Evolutionary conservation across 805 yeast species (phyloP).

Genomic region (Saccharomyces kudriavzevii): DNA sequence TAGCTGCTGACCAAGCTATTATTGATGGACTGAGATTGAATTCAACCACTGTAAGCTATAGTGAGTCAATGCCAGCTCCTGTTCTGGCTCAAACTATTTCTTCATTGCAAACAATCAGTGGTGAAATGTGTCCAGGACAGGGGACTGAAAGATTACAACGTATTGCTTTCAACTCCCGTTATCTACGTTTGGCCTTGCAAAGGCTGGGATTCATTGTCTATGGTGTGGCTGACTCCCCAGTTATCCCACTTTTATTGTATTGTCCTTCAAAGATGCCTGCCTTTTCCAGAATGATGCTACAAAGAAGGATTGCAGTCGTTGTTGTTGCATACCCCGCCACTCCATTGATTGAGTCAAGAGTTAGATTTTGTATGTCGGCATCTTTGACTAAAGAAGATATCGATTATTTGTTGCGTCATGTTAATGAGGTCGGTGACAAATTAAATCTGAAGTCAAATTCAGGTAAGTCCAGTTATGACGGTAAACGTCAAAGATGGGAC

Average conservation of each 20-base stretch:
- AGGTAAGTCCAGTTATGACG: constrained; percentile 67
- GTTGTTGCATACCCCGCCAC: constrained; percentile 98
- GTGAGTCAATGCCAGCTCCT: constrained; percentile 87
- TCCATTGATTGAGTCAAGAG: constrained; percentile 80
- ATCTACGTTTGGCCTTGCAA: constrained; percentile 81
- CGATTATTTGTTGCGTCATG: constrained; percentile 64
- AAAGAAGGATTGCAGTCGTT: constrained; percentile 82
- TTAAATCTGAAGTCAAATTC: constrained; percentile 68
- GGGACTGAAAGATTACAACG: constrained; percentile 86
- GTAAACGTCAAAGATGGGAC: constrained; percentile 67
- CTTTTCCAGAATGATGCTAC: constrained; percentile 72
- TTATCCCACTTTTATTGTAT: constrained; percentile 78
- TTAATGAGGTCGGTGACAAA: constrained; percentile 71
- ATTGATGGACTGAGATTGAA: constrained; percentile 70
- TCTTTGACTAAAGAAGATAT: constrained; percentile 91
- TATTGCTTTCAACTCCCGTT: constrained; percentile 92
- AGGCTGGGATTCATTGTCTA: constrained; percentile 88
- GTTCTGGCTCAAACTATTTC: constrained; percentile 82
- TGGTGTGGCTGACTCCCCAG: constrained; percentile 96
- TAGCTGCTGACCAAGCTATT: constrained; percentile 64
- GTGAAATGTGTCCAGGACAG: constrained; percentile 83
- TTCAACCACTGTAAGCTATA: constrained; percentile 63
- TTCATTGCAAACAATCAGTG: constrained; percentile 69
- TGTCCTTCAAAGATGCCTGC: constrained; percentile 95
- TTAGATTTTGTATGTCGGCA: constrained; percentile 85